Evolutionary conservation across 495 filamentous ascomycete genomes (phyloP).

Genomic region (Penicillium herquei): DNA sequence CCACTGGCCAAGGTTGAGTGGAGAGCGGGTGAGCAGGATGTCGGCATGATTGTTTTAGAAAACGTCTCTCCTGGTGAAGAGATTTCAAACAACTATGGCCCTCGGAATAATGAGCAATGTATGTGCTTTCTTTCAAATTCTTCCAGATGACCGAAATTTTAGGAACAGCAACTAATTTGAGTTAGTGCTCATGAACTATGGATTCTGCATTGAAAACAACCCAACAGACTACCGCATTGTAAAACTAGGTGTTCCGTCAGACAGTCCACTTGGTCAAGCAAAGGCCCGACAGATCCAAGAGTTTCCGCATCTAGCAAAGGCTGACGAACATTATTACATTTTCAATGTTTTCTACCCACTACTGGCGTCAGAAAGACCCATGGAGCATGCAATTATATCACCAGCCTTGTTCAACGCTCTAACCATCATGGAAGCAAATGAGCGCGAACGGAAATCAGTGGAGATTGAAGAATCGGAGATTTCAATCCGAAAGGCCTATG

Average conservation of each 20-base stretch:
- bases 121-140: constrained; percentile 13
- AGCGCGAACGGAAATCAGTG: constrained; percentile 37
- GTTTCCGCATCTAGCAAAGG: constrained; percentile 30
- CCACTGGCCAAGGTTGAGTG: constrained; percentile 59
- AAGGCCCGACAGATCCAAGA: constrained; percentile 34
- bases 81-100: constrained; percentile 68
- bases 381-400: constrained; percentile 48
- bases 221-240: constrained; percentile 53
- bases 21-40: constrained; percentile 47
- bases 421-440: constrained; percentile 41
- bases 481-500: constrained; percentile 33
- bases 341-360: constrained; percentile 48
- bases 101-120: constrained; percentile 66
- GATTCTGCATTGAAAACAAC: constrained; percentile 61
- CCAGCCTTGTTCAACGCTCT: constrained; percentile 44
- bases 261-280: constrained; percentile 40
- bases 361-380: constrained; percentile 27
- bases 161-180: neutral
- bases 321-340: constrained; percentile 46
- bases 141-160: too few species aligned
- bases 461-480: constrained; percentile 35
- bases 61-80: constrained; percentile 48
- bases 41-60: constrained; percentile 50
- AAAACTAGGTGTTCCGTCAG: constrained; percentile 39
- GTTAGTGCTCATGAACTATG: constrained; percentile 65